Evolutionary conservation across 257 asterid genomes (phyloP), one percentile per base, ranked within the genome.

Genomic region (Solanum acaule): DNA sequence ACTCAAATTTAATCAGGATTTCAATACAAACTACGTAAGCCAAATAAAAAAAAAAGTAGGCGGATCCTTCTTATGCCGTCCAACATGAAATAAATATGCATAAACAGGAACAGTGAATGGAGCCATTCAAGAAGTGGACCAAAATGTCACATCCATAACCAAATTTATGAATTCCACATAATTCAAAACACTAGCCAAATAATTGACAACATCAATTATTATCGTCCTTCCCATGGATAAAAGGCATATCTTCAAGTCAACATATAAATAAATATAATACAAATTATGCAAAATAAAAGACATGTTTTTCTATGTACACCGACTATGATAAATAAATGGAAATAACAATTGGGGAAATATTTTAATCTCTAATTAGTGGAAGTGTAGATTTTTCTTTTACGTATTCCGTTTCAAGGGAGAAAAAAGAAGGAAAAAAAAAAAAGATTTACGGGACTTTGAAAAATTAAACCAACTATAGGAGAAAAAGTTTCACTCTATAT

Each of bases 1-100:
- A 52, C 3, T 52, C 22, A 6, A 52, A 52, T 52, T 52, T 52
- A 52, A 52, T 49, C 0, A 16, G 1, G 9, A 16, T 3, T 49
- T 0, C 0, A 1, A 14, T 13, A 46, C 0, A 4, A 4, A 0
- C 1, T 16, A 5, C 9, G 0, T 3, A 44, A 11, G 12, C 0
- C 52, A 16, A 52, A 52, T 16, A 0, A 16, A 49, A 16, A 52
- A 46, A 49, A 2, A 16, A 15, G 61, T 52, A 23, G 70, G 4
- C 70, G 11, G 29, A 23, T 7, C 11, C 25, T 56, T 6, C 67
- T 56, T 20, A 1, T 59, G 67, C 29, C 70, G 29, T 4, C 70
- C 70, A 61, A 61, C 29, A 23, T 9, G 70, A 0, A 23, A 61
- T 4, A 61, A 61, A 23, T 10, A 61, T 61, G 68, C 68, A 59